Evolutionary conservation across 768 basidiomycete genomes (phyloP), one percentile per base, ranked within the genome.

Genomic region (Mycena filopes): DNA sequence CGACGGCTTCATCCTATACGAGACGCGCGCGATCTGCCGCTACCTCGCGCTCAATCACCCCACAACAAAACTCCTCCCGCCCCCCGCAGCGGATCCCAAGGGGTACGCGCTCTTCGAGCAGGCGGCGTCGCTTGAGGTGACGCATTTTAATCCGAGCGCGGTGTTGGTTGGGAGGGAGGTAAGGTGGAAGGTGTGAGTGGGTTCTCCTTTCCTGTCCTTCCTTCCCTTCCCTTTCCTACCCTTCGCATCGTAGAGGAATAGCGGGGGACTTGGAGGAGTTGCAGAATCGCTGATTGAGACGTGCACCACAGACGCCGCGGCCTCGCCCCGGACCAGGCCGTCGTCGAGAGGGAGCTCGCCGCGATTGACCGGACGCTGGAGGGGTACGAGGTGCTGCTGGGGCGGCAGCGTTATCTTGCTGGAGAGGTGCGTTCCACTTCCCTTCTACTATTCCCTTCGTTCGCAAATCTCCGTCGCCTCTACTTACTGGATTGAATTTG

Each of bases 41-140:
- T 87, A 86, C 71, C 57, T 85, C 67, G 78, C 77, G 56, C 70
- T 67, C 57, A 85, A 84, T 70, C 79, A 84, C 62, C 71, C 76
- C 1, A 47, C 66, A 40, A 77, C 81, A 66, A 80, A 81, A 13
- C 77, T 85, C 45, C 68, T 84, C 40, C 85, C 85, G 25, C 77
- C 85, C 45, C 68, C 83, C 40, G 84, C 85, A 23, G 70, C 61
- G 16, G 66, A 63, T 12, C 43, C 33, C 28, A 26, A 56, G 23
- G 21, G 16, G 25, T 38, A 65, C n/a, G 82, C 78, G 6, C 70
- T 75, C n/a, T 77, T 80, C 55, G 56, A 67, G 60, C 56, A 62
- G 46, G 60, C 61, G 15, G 54, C 54, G 26, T 54, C 60, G 7
- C 36, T 62, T 16, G 60, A 67, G 60, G 33, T 47, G 15, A 28